A percentile compares a stretch with the other conserved stretches of the same genome.
phyloP scores from a whole-genome alignment of 129 eudicot genomes.

The Centella asiatica region DNA sequence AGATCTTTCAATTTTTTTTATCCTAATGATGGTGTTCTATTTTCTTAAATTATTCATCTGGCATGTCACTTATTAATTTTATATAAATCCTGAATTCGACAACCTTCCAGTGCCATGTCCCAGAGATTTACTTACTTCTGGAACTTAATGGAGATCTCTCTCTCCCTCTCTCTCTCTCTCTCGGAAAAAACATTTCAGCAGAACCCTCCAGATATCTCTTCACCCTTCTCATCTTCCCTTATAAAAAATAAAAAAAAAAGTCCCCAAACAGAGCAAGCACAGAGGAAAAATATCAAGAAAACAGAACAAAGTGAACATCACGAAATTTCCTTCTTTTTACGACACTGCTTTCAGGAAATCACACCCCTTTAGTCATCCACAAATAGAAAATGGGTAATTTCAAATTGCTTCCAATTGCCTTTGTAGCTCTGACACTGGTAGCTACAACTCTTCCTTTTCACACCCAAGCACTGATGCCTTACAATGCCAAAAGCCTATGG shows the following conservation, averaged over 20 bases:
- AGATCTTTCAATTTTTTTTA: no score
- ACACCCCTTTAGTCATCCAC: background rate
- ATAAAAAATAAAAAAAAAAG: background rate
- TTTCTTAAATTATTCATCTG: no score
- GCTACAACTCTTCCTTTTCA: background rate
- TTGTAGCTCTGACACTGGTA: constrained; percentile 3
- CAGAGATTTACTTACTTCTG: background rate
- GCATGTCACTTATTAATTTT: no score
- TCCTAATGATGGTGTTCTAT: no score
- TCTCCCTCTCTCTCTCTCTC: background rate
- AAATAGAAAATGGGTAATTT: background rate
- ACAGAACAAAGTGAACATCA: background rate
- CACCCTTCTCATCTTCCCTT: background rate
- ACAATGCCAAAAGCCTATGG: constrained; percentile 19
- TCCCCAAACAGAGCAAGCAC: background rate
- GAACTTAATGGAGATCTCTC: background rate
- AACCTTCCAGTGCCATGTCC: background rate
- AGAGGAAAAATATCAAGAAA: background rate
- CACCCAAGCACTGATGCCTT: constrained; percentile 23
- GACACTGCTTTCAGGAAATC: background rate
- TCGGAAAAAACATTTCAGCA: no score
- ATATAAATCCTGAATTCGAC: background rate
- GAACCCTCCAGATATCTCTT: constrained; percentile 1
- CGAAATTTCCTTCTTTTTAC: background rate
- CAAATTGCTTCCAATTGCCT: background rate